These are phyloP conservation scores for Parasitella parasitica DNA, from an alignment of 371 early-diverging fungal genomes.

Conservation along the genomic window DNA sequence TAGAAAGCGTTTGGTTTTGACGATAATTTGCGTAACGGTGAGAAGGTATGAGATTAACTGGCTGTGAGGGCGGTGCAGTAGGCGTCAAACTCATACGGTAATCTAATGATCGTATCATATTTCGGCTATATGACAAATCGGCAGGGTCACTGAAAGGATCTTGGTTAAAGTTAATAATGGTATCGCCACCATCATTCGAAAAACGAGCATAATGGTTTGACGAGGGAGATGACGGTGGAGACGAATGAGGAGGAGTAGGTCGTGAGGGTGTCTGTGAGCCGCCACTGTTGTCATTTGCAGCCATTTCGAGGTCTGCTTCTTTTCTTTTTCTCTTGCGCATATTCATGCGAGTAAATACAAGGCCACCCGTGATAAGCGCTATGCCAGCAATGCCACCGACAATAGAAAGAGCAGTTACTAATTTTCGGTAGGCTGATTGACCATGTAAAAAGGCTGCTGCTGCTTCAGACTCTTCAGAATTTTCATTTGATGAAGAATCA, in stretches of 20 bases:
- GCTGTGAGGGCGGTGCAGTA: background rate
- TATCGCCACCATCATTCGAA: conserved; percentile 2
- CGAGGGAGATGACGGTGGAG: background rate
- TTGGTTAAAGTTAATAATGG: background rate
- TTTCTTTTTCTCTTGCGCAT: conserved; percentile 12
- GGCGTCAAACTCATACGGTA: background rate
- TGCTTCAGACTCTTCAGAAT: background rate
- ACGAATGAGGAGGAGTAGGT: background rate
- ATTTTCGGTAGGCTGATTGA: background rate
- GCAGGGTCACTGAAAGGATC: conserved; percentile 11
- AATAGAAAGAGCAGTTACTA: conserved; percentile 12
- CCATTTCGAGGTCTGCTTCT: background rate
- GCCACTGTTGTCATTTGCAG: background rate
- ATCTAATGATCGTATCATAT: background rate
- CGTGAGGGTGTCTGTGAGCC: background rate
- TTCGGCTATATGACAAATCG: background rate
- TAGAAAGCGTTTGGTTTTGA: conserved; percentile 14
- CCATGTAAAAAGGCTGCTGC: background rate
- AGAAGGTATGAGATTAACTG: background rate
- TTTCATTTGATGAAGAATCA: background rate
- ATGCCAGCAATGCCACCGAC: conserved; percentile 15
- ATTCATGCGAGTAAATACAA: conserved; percentile 3
- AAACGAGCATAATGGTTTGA: background rate
- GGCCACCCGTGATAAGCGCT: background rate
- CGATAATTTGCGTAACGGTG: background rate